Conservation (phyloP, 2,329 filamentous ascomycete genomes). For the Pestalotiopsis sp. region DNA sequence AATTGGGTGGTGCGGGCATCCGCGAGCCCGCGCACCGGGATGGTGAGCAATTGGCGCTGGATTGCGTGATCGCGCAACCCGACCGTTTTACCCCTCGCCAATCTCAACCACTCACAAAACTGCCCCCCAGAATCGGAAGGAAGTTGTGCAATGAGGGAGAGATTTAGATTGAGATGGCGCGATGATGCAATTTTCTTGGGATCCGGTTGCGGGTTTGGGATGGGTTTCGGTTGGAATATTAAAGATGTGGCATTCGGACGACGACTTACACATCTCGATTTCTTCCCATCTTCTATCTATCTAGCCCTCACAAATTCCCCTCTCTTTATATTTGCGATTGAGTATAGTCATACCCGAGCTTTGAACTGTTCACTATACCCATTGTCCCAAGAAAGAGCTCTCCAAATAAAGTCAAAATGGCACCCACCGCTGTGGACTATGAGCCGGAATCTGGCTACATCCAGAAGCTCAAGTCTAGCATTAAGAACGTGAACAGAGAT, state of each 20-base stretch:
- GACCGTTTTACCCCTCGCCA: constrained; percentile 12
- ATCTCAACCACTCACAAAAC: background rate
- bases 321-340: background rate
- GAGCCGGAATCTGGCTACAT: constrained; percentile 5
- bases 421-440: constrained; percentile 11
- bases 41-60: constrained; percentile 14
- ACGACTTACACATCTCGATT: background rate
- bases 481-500: constrained; percentile 7
- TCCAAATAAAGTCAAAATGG: constrained; percentile 4
- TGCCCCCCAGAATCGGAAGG: constrained; percentile 7
- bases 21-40: constrained; percentile 7
- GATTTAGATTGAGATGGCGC: constrained; percentile 1
- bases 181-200: constrained; percentile 14
- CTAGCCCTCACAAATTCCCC: background rate
- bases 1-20: constrained; percentile 7
- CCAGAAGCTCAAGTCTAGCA: constrained; percentile 7
- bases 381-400: background rate
- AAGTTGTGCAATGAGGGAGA: background rate
- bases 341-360: background rate
- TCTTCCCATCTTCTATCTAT: background rate
- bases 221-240: background rate
- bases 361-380: background rate
- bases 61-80: constrained; percentile 13
- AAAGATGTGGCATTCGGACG: background rate
- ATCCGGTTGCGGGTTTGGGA: background rate